phyloP scores from a whole-genome alignment of 2,329 filamentous ascomycete species.

The Trichoderma sp. region DNA sequence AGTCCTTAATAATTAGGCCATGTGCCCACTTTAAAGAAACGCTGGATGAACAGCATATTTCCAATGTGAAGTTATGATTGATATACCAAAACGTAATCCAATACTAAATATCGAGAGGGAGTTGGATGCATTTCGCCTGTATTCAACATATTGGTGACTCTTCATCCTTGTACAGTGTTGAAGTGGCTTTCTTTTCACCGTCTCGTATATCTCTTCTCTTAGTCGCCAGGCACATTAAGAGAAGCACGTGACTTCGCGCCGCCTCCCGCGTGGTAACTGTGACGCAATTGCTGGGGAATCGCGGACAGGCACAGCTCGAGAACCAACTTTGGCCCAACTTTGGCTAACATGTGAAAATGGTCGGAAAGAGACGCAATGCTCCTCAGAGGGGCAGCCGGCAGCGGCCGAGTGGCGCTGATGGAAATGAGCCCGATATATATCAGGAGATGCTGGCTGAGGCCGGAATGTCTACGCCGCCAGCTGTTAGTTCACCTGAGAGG shows the following conservation, averaged over 20 bases:
- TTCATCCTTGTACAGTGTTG: background rate
- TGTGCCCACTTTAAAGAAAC: background rate
- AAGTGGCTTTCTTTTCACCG: background rate
- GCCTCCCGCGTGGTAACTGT: conserved; percentile 1
- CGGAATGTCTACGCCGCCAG: conserved; percentile 34
- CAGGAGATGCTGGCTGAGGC: conserved; percentile 49
- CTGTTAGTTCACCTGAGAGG: conserved; percentile 34
- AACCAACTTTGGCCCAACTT: background rate
- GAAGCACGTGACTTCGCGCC: conserved; percentile 25
- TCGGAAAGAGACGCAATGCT: conserved; percentile 30
- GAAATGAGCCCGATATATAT: conserved; percentile 42
- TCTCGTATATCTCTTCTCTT: background rate
- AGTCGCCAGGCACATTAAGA: background rate
- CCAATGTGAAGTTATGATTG: background rate
- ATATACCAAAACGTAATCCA: background rate
- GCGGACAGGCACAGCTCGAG: background rate
- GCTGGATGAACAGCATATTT: background rate
- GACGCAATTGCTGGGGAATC: conserved; percentile 22
- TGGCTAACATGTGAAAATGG: conserved; percentile 28
- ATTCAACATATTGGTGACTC: background rate
- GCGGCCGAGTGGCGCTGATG: conserved; percentile 18
- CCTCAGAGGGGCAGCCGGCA: conserved; percentile 26
- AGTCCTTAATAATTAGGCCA: background rate
- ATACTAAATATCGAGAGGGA: background rate
- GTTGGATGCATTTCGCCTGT: fast-evolving